A percentile compares a stretch with the other conserved stretches of the same genome.
Conservation (phyloP, 2,329 filamentous ascomycete species). For the Botrytis fabae region DNA sequence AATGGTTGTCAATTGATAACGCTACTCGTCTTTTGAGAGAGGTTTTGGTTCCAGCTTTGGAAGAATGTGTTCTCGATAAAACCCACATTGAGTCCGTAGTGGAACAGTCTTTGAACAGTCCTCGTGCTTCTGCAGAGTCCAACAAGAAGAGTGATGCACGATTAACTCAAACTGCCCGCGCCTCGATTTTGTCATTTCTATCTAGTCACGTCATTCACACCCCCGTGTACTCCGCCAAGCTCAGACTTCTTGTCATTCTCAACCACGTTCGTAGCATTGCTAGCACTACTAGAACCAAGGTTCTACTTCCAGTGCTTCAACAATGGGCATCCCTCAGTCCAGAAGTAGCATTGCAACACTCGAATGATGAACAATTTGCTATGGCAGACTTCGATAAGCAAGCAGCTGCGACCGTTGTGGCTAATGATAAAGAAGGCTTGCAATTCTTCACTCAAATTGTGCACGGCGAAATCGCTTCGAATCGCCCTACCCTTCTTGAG, state of each 20-base stretch:
- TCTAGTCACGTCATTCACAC: slow-evolving; percentile 70
- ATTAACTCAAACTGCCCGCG: slow-evolving; percentile 60
- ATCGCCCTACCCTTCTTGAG: slow-evolving; percentile 55
- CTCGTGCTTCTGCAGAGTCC: slow-evolving; percentile 42
- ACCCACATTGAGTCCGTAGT: slow-evolving; percentile 68
- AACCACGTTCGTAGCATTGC: slow-evolving; percentile 72
- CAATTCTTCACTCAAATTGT: slow-evolving; percentile 54
- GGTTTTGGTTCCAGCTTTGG: slow-evolving; percentile 71
- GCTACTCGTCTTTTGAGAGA: slow-evolving; percentile 61
- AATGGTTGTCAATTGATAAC: slow-evolving; percentile 60
- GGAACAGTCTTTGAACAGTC: slow-evolving; percentile 58
- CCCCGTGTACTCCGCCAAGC: slow-evolving; percentile 68
- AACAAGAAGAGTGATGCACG: slow-evolving; percentile 48
- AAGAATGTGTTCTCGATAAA: slow-evolving; percentile 82
- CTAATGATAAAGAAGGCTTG: slow-evolving; percentile 59
- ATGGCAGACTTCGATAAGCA: slow-evolving; percentile 51
- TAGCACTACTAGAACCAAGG: slow-evolving; percentile 66
- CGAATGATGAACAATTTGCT: slow-evolving; percentile 50
- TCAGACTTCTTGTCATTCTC: slow-evolving; percentile 68
- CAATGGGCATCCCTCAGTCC: slow-evolving; percentile 63
- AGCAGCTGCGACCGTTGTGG: slow-evolving; percentile 53
- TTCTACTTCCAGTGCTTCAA: slow-evolving; percentile 73
- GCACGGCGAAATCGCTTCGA: slow-evolving; percentile 45
- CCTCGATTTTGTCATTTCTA: slow-evolving; percentile 69
- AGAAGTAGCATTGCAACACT: slow-evolving; percentile 52